Base-by-base conservation (phyloP, 345 rosid genomes). In the Aethionema arabicum region DNA sequence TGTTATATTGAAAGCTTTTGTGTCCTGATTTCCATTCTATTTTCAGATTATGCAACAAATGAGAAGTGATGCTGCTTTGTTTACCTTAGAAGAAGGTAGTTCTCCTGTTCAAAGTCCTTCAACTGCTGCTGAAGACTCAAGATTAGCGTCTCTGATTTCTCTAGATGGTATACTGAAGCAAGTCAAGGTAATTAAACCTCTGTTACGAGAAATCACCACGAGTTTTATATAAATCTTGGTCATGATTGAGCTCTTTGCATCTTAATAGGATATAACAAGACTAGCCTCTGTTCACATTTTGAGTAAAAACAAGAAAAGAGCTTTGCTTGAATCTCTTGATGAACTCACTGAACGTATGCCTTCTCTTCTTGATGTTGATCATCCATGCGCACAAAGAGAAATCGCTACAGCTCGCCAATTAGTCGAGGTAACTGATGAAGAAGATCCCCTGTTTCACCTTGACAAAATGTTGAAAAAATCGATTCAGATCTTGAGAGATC, bases 291-390 rank as follows among this genome's bases (percentile, higher is more conserved):
- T 80, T 21, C 85, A 73, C 31, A 41, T 80, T 61, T 67, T 87
- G 80, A 76, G 85, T 79, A 93, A 72, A 88, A 83, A 85, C 76
- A 90, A 86, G 82, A 93, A 85, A 85, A 82, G 72, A 73, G 83
- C 81, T 14, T 51, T 93, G 78, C 80, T 93, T 27, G 74, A 76
- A 73, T 76, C 92, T 59, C 71, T 93, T 6, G 97, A 86, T 66
- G 96, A 90, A 78, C 80, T 90, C 32, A 76, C 48, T 4, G 91
- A 90, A 58, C 76, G 89, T 57, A 85, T 93, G 97, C 96, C 99
- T 80, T 87, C 97, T 51, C 95, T 93, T 72, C 99, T 93, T 39
- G 95, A 84, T 12, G 87, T 93, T 44, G 99, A 93, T 80, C 97
- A 90, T 63, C 97, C 97, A 27, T 93, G 95, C 47, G 96, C 97